phyloP scores from a whole-genome alignment of 345 rosid species.

The Bruguiera parviflora region DNA sequence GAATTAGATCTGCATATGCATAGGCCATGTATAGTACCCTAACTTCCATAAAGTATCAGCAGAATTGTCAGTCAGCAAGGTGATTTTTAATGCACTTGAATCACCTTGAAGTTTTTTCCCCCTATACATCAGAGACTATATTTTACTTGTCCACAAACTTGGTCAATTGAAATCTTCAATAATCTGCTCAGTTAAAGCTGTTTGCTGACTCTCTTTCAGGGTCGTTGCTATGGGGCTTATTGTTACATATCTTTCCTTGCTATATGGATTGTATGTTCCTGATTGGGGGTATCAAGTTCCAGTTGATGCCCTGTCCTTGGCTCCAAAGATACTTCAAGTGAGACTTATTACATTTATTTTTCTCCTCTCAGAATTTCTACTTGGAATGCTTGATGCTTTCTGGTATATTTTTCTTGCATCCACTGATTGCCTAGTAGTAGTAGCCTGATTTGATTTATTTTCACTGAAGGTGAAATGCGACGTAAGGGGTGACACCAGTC shows the following conservation, averaged over 20 bases:
- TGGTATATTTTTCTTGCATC: background rate
- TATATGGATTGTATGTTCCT: conserved; percentile 70
- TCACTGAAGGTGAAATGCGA: conserved; percentile 68
- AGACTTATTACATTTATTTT: conserved; percentile 10
- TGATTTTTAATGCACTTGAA: background rate
- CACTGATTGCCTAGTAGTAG: background rate
- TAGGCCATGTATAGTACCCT: too few relatives aligned
- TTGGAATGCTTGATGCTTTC: background rate
- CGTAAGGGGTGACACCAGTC: conserved; percentile 70
- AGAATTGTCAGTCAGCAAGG: background rate
- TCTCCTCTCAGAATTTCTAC: background rate
- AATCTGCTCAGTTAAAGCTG: background rate
- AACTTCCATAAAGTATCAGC: too few relatives aligned
- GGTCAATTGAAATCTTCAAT: background rate
- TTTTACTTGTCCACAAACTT: background rate
- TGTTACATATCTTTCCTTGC: conserved; percentile 41
- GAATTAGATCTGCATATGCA: too few relatives aligned
- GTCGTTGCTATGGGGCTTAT: conserved; percentile 44
- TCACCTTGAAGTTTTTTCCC: background rate
- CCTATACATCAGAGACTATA: background rate
- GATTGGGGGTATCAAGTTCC: conserved; percentile 76
- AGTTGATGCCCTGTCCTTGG: conserved; percentile 37
- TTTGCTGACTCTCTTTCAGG: conserved; percentile 39
- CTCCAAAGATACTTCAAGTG: conserved; percentile 44
- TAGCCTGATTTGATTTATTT: background rate